Percentiles rank a stretch among this genome's conserved stretches.
Evolutionary conservation across 305 asterid species (phyloP).

Genomic region (Fraxinus dipetala): DNA sequence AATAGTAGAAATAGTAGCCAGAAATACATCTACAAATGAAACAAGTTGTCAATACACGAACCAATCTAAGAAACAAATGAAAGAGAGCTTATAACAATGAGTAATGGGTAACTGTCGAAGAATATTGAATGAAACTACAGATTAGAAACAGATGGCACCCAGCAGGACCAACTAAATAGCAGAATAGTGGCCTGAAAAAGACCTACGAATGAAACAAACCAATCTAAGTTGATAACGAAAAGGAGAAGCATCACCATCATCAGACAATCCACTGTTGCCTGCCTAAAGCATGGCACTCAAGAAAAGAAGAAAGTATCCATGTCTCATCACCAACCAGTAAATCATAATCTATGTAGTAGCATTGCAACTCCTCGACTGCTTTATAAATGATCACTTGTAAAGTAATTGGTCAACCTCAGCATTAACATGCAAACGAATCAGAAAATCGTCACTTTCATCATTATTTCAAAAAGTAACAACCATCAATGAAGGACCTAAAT

Average conservation of each 20-base stretch:
- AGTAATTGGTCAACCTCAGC: not conserved
- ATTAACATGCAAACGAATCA: not conserved
- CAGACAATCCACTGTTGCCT: not conserved
- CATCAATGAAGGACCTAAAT: not conserved
- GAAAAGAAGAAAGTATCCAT: not conserved
- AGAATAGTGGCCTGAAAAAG: not conserved
- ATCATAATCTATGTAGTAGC: not conserved
- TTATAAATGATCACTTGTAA: not conserved
- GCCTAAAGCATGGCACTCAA: not conserved
- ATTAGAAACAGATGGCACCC: not conserved
- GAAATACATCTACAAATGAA: not conserved
- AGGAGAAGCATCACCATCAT: not conserved
- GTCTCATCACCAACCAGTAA: not conserved
- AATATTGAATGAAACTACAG: not conserved
- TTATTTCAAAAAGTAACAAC: not conserved
- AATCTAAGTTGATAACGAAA: not conserved
- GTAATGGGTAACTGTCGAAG: not conserved
- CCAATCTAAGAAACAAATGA: not conserved
- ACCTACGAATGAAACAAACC: not conserved
- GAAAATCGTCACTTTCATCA: not conserved
- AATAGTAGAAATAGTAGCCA: not conserved
- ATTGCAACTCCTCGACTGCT: not conserved
- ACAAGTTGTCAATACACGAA: not conserved
- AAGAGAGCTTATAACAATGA: not conserved
- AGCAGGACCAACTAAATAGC: not conserved